A percentile compares a stretch with the other conserved stretches of the same genome.
phyloP scores from a whole-genome alignment of 495 filamentous ascomycete genomes.

The Rhypophila decipiens region DNA sequence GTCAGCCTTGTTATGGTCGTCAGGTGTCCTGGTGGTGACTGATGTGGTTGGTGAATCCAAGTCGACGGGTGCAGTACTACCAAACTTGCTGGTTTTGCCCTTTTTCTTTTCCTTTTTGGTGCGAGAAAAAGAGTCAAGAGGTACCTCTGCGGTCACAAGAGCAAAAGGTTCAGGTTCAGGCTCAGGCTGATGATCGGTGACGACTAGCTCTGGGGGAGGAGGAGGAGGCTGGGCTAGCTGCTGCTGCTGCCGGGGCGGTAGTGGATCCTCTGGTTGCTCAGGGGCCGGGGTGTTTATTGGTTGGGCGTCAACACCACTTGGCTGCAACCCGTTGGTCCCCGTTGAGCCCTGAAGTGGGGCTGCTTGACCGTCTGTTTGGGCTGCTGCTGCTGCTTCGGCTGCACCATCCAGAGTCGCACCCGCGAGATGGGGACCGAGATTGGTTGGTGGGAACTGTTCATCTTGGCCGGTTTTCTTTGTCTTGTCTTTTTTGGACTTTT shows the following conservation, averaged over 20 bases:
- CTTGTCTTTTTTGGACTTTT: slow-evolving; percentile 31
- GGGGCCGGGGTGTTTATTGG: neutral
- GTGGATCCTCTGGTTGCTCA: slow-evolving; percentile 6
- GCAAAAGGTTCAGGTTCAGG: neutral
- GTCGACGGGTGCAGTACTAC: slow-evolving; percentile 1
- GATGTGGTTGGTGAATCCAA: neutral
- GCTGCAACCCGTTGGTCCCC: neutral
- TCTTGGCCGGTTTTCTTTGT: slow-evolving; percentile 16
- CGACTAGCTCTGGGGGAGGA: neutral
- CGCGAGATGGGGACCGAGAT: too few relatives aligned
- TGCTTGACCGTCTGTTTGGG: neutral
- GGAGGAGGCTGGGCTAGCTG: too few relatives aligned
- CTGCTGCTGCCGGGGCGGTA: neutral
- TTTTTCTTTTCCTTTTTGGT: slow-evolving; percentile 21
- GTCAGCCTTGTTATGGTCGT: too few relatives aligned
- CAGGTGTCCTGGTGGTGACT: too few relatives aligned
- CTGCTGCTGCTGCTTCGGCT: too few relatives aligned
- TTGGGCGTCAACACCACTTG: neutral
- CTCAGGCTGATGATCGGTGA: neutral
- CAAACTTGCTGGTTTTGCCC: slow-evolving; percentile 11
- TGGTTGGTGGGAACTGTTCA: slow-evolving; percentile 3
- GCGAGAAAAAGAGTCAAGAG: neutral
- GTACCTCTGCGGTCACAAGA: neutral
- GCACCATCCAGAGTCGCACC: too few relatives aligned
- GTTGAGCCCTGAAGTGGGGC: neutral